Evolutionary conservation across 257 asterid genomes (phyloP).

Genomic region (Lycium ferocissimum): DNA sequence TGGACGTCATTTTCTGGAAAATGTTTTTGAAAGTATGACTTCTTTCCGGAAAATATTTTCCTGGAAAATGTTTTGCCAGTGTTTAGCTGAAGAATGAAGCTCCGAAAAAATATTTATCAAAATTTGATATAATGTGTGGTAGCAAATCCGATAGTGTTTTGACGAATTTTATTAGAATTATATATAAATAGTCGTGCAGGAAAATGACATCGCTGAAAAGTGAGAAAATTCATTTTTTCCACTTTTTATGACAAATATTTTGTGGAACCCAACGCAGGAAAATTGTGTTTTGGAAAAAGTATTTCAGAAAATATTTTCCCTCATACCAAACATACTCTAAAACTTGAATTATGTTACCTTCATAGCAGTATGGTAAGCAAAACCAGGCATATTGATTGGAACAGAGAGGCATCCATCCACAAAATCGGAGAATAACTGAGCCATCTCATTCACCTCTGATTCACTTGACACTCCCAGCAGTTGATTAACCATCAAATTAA

Average conservation of each 20-base stretch:
- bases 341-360: conserved; percentile 52
- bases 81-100: too few species aligned
- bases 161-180: too few species aligned
- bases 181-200: too few species aligned
- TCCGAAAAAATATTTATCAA: too few species aligned
- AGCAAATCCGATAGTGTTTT: too few species aligned
- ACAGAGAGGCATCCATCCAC: conserved; percentile 93
- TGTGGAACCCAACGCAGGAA: neutral
- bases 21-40: too few species aligned
- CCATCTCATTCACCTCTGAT: conserved; percentile 78
- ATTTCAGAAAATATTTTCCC: neutral
- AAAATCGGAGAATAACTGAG: conserved; percentile 80
- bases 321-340: neutral
- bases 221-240: neutral
- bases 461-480: conserved; percentile 82
- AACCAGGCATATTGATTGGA: conserved; percentile 82
- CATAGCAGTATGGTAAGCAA: conserved; percentile 89
- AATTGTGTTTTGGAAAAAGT: neutral
- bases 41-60: too few species aligned
- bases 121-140: too few species aligned
- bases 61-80: too few species aligned
- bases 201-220: neutral
- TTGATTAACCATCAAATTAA: conserved; percentile 91
- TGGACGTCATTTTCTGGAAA: neutral
- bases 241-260: neutral